These are phyloP conservation scores for Leccinum pellstonianum DNA, from an alignment of 768 basidiomycete genomes.

Conservation along the genomic window DNA sequence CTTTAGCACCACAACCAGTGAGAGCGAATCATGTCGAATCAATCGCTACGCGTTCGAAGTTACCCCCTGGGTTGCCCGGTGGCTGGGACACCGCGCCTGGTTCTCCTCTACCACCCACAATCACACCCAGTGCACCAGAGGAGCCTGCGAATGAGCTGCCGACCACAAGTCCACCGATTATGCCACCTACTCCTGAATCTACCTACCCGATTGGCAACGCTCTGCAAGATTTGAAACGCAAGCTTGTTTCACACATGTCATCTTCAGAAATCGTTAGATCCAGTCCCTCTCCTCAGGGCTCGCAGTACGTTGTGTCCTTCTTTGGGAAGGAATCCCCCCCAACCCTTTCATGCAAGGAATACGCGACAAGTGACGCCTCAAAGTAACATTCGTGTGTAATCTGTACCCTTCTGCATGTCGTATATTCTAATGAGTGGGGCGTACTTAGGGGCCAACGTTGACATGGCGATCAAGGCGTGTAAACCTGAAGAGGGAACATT, in stretches of 20 bases:
- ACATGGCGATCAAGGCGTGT: slow-evolving; percentile 72
- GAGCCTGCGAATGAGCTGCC: slow-evolving; percentile 7
- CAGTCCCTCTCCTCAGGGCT: slow-evolving; percentile 14
- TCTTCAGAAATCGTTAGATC: too few species aligned
- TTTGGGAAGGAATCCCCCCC: not conserved
- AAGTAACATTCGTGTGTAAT: slow-evolving; percentile 40
- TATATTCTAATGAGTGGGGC: slow-evolving; percentile 1
- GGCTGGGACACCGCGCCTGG: slow-evolving; percentile 22
- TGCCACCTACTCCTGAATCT: slow-evolving; percentile 7
- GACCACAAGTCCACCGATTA: not conserved
- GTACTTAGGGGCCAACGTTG: slow-evolving; percentile 53
- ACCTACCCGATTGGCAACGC: slow-evolving; percentile 14
- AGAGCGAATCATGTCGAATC: slow-evolving; percentile 3
- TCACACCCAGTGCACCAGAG: slow-evolving; percentile 8
- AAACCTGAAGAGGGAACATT: slow-evolving; percentile 62
- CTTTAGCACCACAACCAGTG: slow-evolving; percentile 14
- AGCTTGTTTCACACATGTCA: slow-evolving; percentile 15
- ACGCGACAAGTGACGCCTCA: slow-evolving; percentile 39
- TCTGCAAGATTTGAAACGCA: slow-evolving; percentile 31
- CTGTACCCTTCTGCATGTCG: not conserved
- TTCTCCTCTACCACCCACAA: slow-evolving; percentile 8
- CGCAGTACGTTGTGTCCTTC: slow-evolving; percentile 18
- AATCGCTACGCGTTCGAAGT: slow-evolving; percentile 15
- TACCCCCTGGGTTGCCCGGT: slow-evolving; percentile 25
- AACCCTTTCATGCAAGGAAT: slow-evolving; percentile 11